A percentile compares a stretch with the other conserved stretches of the same genome.
phyloP scores from a whole-genome alignment of 2,329 filamentous ascomycete species.

The Aquanectria penicillioides region DNA sequence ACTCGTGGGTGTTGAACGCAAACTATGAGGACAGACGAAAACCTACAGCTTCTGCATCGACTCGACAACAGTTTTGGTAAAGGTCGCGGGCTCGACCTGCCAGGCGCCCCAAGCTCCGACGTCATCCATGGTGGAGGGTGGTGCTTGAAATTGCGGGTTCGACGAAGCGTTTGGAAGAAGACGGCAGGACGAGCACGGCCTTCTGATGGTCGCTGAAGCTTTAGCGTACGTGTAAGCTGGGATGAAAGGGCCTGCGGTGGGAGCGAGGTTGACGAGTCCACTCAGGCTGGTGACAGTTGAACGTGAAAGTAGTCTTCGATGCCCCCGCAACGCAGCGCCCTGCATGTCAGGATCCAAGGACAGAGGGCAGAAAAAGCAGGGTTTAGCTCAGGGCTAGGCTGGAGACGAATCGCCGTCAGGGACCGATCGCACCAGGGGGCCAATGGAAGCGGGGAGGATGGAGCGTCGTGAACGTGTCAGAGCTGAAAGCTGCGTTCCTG shows the following conservation, averaged over 20 bases:
- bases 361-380: not conserved
- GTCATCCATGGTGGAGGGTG: conserved; percentile 37
- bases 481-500: no score
- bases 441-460: conserved; percentile 6
- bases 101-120: conserved; percentile 51
- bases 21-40: not conserved
- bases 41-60: conserved; percentile 83
- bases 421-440: no score
- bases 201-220: not conserved
- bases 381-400: not conserved
- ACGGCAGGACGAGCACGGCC: conserved; percentile 34
- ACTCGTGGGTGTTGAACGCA: not conserved
- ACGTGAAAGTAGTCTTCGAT: conserved; percentile 4
- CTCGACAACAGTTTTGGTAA: conserved; percentile 72
- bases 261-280: not conserved
- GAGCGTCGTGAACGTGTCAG: no score
- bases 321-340: conserved; percentile 13
- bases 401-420: not conserved
- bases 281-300: not conserved
- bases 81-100: conserved; percentile 51
- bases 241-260: not conserved
- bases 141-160: not conserved
- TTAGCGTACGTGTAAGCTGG: not conserved
- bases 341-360: conserved; percentile 32
- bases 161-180: not conserved